Evolutionary conservation across 805 yeast genomes (phyloP).

Genomic region (Metschnikowia lunata): DNA sequence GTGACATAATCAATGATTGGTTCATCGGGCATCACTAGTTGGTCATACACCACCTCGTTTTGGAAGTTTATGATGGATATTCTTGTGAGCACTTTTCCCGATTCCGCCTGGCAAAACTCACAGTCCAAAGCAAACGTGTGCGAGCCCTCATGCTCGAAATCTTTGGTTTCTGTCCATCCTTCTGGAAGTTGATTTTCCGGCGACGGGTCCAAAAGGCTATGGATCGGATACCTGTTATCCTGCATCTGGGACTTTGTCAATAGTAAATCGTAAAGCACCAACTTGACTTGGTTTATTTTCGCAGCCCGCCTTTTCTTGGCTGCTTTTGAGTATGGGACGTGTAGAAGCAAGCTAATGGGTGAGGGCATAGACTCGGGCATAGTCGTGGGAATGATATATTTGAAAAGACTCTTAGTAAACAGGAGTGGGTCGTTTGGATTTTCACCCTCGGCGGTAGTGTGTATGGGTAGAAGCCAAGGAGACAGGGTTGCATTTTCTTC

Average conservation of each 20-base stretch:
- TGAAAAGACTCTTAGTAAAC: constrained; percentile 38
- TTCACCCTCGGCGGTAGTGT: background rate
- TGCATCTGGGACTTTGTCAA: constrained; percentile 47
- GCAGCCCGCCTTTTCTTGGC: constrained; percentile 45
- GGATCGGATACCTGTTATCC: constrained; percentile 58
- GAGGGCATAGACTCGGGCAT: constrained; percentile 60
- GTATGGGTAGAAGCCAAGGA: background rate
- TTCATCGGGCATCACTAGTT: constrained; percentile 71
- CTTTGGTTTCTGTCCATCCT: constrained; percentile 53
- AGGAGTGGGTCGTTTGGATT: constrained; percentile 17
- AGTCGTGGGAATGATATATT: constrained; percentile 43
- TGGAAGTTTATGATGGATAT: constrained; percentile 68
- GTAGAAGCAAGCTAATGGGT: constrained; percentile 50
- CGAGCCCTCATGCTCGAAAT: constrained; percentile 53
- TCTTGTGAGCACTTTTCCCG: constrained; percentile 68
- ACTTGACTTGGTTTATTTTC: constrained; percentile 31
- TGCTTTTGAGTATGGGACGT: constrained; percentile 51
- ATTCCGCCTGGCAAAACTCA: constrained; percentile 76
- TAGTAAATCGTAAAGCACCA: constrained; percentile 49
- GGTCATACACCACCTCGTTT: constrained; percentile 59
- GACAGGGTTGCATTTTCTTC: background rate
- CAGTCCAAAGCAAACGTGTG: constrained; percentile 83
- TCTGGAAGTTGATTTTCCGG: constrained; percentile 10
- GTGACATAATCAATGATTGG: constrained; percentile 80
- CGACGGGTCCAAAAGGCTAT: constrained; percentile 19